Evolutionary conservation across 495 filamentous ascomycete genomes (phyloP), one percentile per base, ranked within the genome.

Genomic region (Oidiodendron maius): DNA sequence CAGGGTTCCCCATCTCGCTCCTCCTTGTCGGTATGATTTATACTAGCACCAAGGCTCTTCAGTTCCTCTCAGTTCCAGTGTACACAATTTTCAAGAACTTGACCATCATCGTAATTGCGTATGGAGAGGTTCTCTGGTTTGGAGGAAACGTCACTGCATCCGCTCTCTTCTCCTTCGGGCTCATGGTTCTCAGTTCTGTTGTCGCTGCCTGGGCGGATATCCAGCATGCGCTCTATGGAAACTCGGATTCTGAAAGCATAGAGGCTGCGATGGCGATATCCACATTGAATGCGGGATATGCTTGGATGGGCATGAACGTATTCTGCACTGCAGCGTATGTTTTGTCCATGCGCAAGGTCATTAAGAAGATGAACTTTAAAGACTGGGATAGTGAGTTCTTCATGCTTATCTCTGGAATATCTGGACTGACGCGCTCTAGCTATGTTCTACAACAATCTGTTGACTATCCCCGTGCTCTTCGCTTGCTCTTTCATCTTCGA

Each of bases 11-110:
- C 35, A 89, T 99, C 62, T 96, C 94, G 39, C 73, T 97, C 36
- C 83, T 96, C 46, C 83, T 99, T 51, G 94, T 99, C 64, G 90
- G 90, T 57, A 99, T 96, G 91, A 99, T 97, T 69, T 99, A 97
- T 74, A 97, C 93, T 40, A 82, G 87, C 61, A 90, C 87, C 63
- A 96, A 96, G 71, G 91, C 93, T 17, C 83, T 99, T 41, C 91
- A 96, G 66, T 97, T 82, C 71, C 84, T 99, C 49, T 95, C 89
- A 15, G 95, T 99, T 44, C 93, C 93, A 11, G 93, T 99, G 3
- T 99, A 99, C 72, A 99, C 93, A 42, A 99, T 99, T 66, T 99
- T 99, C 80, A 99, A 99, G 78, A 99, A 99, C 67, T 67, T 99
- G 73, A 97, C 93, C 42, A 99, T 93, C 67, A 99, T 99, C 57